These are phyloP conservation scores for Fusarium chaquense DNA, from an alignment of 2,329 filamentous ascomycete species.

Conservation along the genomic window DNA sequence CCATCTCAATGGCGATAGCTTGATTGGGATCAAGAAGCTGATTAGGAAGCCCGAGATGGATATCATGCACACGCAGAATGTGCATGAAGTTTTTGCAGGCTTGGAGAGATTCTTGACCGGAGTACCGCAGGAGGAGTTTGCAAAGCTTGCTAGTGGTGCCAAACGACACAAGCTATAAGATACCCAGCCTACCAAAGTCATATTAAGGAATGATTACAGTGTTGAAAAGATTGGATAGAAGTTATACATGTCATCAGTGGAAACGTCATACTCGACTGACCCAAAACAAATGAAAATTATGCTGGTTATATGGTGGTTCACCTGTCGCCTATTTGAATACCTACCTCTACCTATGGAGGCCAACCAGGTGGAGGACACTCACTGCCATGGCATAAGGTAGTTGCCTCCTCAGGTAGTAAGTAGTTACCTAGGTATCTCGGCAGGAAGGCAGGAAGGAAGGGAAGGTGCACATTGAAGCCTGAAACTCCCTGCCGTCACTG, in stretches of 20 bases:
- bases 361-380: too few species aligned
- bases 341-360: too few species aligned
- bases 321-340: too few species aligned
- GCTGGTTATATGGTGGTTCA: too few species aligned
- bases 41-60: slow-evolving; percentile 81
- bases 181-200: not conserved
- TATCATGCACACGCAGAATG: slow-evolving; percentile 79
- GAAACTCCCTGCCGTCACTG: not conserved
- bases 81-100: slow-evolving; percentile 86
- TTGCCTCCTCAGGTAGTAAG: not conserved
- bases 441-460: not conserved
- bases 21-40: slow-evolving; percentile 87
- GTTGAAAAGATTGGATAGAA: not conserved
- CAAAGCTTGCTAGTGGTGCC: slow-evolving; percentile 84
- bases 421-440: too few species aligned
- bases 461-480: not conserved
- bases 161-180: slow-evolving; percentile 91
- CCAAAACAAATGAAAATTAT: too few species aligned
- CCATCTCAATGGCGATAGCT: slow-evolving; percentile 82
- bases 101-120: slow-evolving; percentile 83
- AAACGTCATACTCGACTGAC: too few species aligned
- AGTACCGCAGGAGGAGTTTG: slow-evolving; percentile 89
- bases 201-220: not conserved
- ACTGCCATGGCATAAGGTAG: not conserved
- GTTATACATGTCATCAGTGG: too few species aligned